Evolutionary conservation across 2,329 filamentous ascomycete genomes (phyloP).

Genomic region (Boeremia lycopersici): DNA sequence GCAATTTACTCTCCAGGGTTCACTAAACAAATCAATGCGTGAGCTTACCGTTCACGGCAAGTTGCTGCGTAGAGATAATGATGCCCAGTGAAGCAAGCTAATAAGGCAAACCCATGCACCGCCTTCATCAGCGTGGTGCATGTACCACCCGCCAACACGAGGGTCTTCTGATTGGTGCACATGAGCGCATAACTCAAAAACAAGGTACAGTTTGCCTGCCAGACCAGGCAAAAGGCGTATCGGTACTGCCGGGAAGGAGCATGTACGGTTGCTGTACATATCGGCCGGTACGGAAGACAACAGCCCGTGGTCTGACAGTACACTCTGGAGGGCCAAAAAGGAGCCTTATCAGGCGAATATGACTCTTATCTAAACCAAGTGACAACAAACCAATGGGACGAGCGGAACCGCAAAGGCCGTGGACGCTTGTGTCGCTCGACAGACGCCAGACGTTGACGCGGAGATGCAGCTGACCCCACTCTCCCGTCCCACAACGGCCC

Average conservation of each 20-base stretch:
- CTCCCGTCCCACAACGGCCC: conserved; percentile 5
- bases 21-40: not conserved
- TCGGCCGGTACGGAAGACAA: not conserved
- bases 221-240: not conserved
- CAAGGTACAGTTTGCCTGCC: not conserved
- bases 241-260: not conserved
- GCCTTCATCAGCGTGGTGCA: not conserved
- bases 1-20: not conserved
- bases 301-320: not conserved
- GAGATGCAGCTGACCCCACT: not conserved
- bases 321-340: not conserved
- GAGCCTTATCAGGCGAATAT: not conserved
- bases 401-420: not conserved
- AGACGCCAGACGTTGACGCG: no score
- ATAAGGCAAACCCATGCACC: not conserved
- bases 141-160: not conserved
- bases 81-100: not conserved
- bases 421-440: not conserved
- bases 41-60: not conserved
- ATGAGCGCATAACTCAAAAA: not conserved
- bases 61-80: not conserved
- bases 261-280: not conserved
- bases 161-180: not conserved
- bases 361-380: not conserved
- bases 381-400: not conserved